Percentiles rank a stretch among this genome's conserved stretches.
Evolutionary conservation across 371 early-diverging fungal genomes (phyloP).

Genomic region (Syncephalastrum contaminatum): DNA sequence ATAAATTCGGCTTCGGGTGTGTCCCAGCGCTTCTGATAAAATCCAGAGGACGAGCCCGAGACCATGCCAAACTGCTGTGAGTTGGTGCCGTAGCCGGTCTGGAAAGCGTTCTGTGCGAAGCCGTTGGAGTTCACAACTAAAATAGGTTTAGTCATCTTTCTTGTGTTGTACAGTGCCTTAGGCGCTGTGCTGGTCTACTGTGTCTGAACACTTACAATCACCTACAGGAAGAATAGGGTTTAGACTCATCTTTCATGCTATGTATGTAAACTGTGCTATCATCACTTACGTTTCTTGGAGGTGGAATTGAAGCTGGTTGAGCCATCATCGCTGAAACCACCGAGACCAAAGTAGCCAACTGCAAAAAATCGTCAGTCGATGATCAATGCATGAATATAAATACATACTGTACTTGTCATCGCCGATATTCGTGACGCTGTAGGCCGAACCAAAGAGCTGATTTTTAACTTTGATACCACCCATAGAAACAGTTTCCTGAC

Average conservation of each 20-base stretch:
- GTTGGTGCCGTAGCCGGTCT: constrained; percentile 19
- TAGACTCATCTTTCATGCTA: no score
- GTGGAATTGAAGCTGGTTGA: constrained; percentile 29
- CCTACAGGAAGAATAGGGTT: no score
- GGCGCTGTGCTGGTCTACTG: no score
- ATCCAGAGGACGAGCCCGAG: constrained; percentile 16
- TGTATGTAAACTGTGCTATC: background rate
- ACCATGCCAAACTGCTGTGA: constrained; percentile 40
- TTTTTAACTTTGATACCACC: constrained; percentile 36
- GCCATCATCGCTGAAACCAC: constrained; percentile 41
- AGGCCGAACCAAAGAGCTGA: constrained; percentile 42
- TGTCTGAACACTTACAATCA: no score
- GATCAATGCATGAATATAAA: background rate
- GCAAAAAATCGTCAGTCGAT: background rate
- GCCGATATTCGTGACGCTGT: constrained; percentile 38
- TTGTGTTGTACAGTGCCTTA: no score
- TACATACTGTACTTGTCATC: constrained; percentile 39
- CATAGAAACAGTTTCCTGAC: constrained; percentile 38
- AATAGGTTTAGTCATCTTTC: background rate
- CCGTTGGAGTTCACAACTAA: constrained; percentile 15
- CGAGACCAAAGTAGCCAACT: constrained; percentile 40
- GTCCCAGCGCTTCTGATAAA: constrained; percentile 34
- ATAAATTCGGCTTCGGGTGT: constrained; percentile 37
- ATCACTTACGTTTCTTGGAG: constrained; percentile 17
- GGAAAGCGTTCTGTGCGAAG: constrained; percentile 39